Evolutionary conservation across 257 asterid species (phyloP), one percentile per base, ranked within the genome.

Genomic region (Striga asiatica): DNA sequence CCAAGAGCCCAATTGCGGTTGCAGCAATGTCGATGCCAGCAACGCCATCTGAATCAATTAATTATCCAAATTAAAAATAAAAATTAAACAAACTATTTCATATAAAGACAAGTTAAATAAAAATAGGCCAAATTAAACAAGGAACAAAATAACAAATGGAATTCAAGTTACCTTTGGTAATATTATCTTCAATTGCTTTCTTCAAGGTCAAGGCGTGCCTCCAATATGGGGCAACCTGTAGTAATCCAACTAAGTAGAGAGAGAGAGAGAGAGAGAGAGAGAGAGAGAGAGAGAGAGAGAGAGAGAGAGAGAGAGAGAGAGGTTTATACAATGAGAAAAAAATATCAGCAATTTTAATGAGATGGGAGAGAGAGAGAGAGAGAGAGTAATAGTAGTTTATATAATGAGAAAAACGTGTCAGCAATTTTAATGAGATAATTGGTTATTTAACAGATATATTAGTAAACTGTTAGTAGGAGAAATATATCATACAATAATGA

Each of bases 11-110:
- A 22, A 78, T 84, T 59, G 91, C 93, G 62, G 91, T 80, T 51
- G 95, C 86, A 73, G 97, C 86, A 62, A 88, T 88, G 47, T 95
- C 95, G 0, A 82, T 80, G 46, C 97, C 97, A 58, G 84, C 80
- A 3, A 77, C 88, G 58, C 95, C 95, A 66, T 88, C 95, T 88
- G 47, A 48, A 42, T 62, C 43, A 39, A 22, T 21, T n/a, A n/a
- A 0, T 34, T 56, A 34, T 17, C 2, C 10, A 23, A 27, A 42
- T n/a, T 2, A 46, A 1, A 10, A 16, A 17, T 7, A 19, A 39
- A 10, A 3, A 41, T 11, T 8, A 29, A 64, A 24, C 6, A 50
- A 24, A 17, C 31, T 3, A 5, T 49, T 46, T 18, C 21, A 3
- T 37, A 41, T 4, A 2, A 48, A n/a, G 13, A 9, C 50, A 42